Evolutionary conservation across 768 basidiomycete species (phyloP).

Genomic region (Amanita muscaria): DNA sequence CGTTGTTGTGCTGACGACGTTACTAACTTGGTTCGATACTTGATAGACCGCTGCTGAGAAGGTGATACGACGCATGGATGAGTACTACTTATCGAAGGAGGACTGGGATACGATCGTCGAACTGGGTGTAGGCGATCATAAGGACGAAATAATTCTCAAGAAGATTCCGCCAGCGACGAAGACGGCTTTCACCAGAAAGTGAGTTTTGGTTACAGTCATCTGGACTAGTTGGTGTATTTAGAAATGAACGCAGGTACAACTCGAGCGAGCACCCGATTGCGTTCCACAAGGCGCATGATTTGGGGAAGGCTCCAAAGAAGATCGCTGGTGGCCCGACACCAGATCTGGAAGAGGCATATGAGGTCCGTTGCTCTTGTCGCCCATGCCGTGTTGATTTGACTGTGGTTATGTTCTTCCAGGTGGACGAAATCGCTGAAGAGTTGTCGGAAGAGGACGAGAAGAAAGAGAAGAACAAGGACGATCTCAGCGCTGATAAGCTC

Average conservation of each 20-base stretch:
- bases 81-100: slow-evolving; percentile 86
- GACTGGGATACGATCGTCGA: slow-evolving; percentile 97
- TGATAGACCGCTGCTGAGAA: slow-evolving; percentile 70
- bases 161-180: slow-evolving; percentile 79
- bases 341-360: slow-evolving; percentile 88
- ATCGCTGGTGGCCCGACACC: slow-evolving; percentile 67
- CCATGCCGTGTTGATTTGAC: not conserved
- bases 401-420: slow-evolving; percentile 25
- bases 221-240: too few relatives aligned
- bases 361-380: slow-evolving; percentile 23
- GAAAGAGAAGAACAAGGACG: slow-evolving; percentile 20
- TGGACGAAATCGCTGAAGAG: slow-evolving; percentile 40
- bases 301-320: slow-evolving; percentile 77
- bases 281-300: slow-evolving; percentile 81
- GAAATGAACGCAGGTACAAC: slow-evolving; percentile 91
- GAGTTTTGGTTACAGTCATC: slow-evolving; percentile 17
- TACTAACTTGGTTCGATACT: slow-evolving; percentile 5
- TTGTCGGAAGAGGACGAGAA: slow-evolving; percentile 44
- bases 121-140: slow-evolving; percentile 77
- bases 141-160: slow-evolving; percentile 70
- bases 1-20: not conserved
- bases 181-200: slow-evolving; percentile 80
- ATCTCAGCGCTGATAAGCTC: slow-evolving; percentile 27
- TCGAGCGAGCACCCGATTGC: slow-evolving; percentile 84
- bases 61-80: slow-evolving; percentile 85